Conservation (phyloP, 1,284 basidiomycete genomes). For the Trichosporon faecale region DNA sequence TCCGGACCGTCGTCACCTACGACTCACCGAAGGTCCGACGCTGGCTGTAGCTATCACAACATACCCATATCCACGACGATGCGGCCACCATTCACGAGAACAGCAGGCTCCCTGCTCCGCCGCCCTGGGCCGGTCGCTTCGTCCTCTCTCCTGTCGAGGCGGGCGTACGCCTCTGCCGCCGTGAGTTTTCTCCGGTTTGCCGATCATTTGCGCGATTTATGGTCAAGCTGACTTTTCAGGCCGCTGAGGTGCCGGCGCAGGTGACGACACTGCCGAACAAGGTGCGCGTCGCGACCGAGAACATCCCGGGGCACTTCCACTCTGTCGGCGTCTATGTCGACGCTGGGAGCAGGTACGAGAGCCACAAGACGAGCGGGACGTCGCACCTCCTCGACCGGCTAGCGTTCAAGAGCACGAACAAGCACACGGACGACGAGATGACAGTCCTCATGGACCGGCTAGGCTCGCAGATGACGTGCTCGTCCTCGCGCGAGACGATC, state of each 20-base stretch:
- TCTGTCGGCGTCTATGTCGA: constrained; percentile 91
- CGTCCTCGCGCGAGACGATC: constrained; percentile 88
- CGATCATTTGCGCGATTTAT: background rate
- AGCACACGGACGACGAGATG: constrained; percentile 66
- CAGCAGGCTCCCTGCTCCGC: background rate
- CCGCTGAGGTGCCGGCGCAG: constrained; percentile 14
- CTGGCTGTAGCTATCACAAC: background rate
- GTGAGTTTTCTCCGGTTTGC: background rate
- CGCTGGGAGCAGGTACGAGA: constrained; percentile 90
- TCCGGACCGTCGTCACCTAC: constrained; percentile 9
- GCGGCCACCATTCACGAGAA: constrained; percentile 6
- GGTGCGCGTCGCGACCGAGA: constrained; percentile 86
- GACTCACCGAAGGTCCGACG: background rate
- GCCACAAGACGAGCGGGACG: constrained; percentile 68
- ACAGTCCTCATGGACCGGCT: constrained; percentile 74
- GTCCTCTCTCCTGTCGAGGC: background rate
- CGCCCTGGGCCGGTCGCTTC: background rate
- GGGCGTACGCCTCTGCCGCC: background rate
- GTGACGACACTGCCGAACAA: constrained; percentile 87
- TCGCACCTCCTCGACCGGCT: constrained; percentile 92
- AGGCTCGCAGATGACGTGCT: constrained; percentile 89
- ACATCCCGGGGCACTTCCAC: constrained; percentile 89
- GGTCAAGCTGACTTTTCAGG: background rate
- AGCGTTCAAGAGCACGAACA: constrained; percentile 76
- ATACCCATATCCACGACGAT: background rate